Evolutionary conservation across 768 basidiomycete genomes (phyloP).

Genomic region (Clitopilus passeckerianus): DNA sequence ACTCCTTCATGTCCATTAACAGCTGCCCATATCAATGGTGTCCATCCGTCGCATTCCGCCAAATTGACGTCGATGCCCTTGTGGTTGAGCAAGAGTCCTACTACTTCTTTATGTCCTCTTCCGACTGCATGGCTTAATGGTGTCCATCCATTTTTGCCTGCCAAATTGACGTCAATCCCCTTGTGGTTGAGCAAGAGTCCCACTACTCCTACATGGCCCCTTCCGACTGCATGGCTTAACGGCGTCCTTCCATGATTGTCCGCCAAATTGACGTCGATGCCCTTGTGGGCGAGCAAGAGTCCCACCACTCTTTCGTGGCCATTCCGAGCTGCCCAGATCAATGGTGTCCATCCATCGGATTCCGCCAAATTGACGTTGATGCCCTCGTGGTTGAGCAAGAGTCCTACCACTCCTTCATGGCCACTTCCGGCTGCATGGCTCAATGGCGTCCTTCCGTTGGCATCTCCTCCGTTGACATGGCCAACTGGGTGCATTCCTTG

Average conservation of each 20-base stretch:
- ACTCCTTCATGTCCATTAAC: background rate
- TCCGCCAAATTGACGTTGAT: background rate
- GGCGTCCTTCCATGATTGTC: background rate
- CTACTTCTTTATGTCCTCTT: background rate
- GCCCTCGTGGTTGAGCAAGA: background rate
- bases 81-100: background rate
- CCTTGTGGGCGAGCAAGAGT: background rate
- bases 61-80: background rate
- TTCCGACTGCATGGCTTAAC: background rate
- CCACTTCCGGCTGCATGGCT: background rate
- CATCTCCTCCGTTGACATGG: too few species aligned
- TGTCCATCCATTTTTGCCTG: background rate
- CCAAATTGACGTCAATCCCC: background rate
- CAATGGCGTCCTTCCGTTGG: background rate
- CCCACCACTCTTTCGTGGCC: background rate
- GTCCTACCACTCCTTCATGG: background rate
- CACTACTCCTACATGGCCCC: background rate
- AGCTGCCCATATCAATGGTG: background rate
- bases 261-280: background rate
- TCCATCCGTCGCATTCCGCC: background rate
- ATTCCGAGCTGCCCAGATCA: background rate
- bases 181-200: background rate
- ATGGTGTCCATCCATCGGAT: background rate
- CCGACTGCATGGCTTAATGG: background rate
- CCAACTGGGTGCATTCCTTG: too few species aligned